Conservation (phyloP, 305 asterid species). For the Fraxinus angustifolia region DNA sequence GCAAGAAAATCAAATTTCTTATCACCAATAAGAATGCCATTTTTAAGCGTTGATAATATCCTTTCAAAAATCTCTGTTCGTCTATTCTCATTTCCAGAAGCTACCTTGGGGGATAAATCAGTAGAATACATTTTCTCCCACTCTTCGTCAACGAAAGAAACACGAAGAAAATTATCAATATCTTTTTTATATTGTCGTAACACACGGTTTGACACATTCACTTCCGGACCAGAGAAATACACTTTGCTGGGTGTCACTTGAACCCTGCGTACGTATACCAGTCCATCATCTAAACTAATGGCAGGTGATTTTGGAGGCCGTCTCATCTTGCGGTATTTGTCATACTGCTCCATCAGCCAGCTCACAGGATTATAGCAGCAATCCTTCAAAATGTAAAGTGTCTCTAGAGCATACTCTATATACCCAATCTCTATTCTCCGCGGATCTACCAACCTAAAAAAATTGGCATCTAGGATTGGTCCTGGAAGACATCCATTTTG, state of each 20-base stretch:
- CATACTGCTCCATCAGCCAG: conserved; percentile 60
- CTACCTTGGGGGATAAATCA: conserved; percentile 51
- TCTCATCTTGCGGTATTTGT: conserved; percentile 27
- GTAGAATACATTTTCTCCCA: conserved; percentile 67
- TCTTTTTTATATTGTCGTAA: conserved; percentile 48
- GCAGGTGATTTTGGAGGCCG: conserved; percentile 54
- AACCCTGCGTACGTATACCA: conserved; percentile 76
- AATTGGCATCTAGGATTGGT: conserved; percentile 43
- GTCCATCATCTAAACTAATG: conserved; percentile 58
- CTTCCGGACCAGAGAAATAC: conserved; percentile 81
- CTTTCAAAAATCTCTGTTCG: conserved; percentile 61
- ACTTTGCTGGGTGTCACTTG: conserved; percentile 81
- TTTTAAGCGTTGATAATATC: conserved; percentile 50
- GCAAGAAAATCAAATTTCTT: conserved; percentile 82
- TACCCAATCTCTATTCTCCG: conserved; percentile 16
- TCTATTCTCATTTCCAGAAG: conserved; percentile 26
- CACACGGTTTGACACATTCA: conserved; percentile 78
- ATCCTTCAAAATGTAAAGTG: conserved; percentile 52
- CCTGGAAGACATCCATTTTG: conserved; percentile 85
- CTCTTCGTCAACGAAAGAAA: conserved; percentile 90
- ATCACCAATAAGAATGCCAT: conserved; percentile 68
- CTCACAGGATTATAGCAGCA: conserved; percentile 76
- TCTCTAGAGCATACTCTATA: conserved; percentile 69
- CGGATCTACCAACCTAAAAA: conserved; percentile 58
- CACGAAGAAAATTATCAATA: conserved; percentile 78